Percentiles rank a stretch among this genome's conserved stretches.
Conservation (phyloP, 2,329 filamentous ascomycete genomes). For the Thermochaetoides dissita region DNA sequence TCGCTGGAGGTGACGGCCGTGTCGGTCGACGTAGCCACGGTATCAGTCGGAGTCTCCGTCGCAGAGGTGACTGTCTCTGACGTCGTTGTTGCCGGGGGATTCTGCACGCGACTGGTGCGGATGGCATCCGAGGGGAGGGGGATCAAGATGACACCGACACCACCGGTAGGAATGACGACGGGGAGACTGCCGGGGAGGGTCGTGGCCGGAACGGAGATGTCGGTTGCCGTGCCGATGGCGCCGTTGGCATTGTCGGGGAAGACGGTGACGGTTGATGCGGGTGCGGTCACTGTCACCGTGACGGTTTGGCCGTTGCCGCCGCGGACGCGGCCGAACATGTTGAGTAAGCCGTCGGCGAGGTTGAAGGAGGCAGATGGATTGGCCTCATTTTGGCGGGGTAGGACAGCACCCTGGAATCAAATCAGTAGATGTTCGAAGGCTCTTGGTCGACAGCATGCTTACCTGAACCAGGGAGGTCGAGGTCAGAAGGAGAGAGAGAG, state of each 20-base stretch:
- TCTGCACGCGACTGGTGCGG: slow-evolving; percentile 5
- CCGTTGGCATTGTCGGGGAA: slow-evolving; percentile 11
- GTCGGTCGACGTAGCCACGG: background rate
- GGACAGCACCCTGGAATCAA: slow-evolving; percentile 14
- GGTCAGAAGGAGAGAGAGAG: slow-evolving; percentile 15
- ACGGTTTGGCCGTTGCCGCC: slow-evolving; percentile 9
- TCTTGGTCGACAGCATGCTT: slow-evolving; percentile 1
- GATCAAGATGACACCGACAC: slow-evolving; percentile 13
- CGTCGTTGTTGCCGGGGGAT: background rate
- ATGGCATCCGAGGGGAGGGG: slow-evolving; percentile 8
- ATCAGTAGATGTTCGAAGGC: slow-evolving; percentile 4
- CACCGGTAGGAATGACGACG: slow-evolving; percentile 8
- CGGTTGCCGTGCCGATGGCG: slow-evolving; percentile 2
- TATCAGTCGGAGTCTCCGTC: background rate
- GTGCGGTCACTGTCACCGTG: slow-evolving; percentile 25
- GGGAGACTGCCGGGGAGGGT: background rate
- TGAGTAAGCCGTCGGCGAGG: slow-evolving; percentile 15
- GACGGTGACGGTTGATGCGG: slow-evolving; percentile 19
- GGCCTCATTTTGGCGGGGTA: slow-evolving; percentile 10
- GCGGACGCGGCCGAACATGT: slow-evolving; percentile 6
- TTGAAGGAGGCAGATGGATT: slow-evolving; percentile 2
- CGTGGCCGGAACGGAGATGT: slow-evolving; percentile 3
- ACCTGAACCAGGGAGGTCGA: slow-evolving; percentile 18
- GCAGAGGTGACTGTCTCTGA: background rate
- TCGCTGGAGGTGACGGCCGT: background rate